Evolutionary conservation across 768 basidiomycete genomes (phyloP), one percentile per base, ranked within the genome.

Genomic region (Rhizopogon vinicolor): DNA sequence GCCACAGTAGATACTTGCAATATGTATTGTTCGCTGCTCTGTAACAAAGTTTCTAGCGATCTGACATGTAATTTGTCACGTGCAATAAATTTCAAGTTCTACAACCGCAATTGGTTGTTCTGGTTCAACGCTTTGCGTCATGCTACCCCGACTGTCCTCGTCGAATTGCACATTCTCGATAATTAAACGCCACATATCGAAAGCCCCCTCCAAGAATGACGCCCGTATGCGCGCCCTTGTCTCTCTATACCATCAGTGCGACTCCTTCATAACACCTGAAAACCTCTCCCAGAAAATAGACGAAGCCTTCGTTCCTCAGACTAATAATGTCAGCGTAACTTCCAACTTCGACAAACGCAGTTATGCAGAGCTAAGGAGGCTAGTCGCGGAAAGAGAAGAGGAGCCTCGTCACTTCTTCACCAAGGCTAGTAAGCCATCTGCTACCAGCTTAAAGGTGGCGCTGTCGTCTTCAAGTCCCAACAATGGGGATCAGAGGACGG

Each of bases 241-340:
- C 58, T 78, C 83, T 9, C 79, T 92, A 52, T 92, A 91, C 74
- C 89, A 93, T 74, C 82, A 89, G 72, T 72, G 85, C 48, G 82
- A 82, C 54, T 72, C 75, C 2, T 90, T 88, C 73, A 79, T 93
- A 59, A 89, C 89, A 10, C 74, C 74, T 19, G 85, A 88, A 59
- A 91, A 81, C 63, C 80, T 93, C 31, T 76, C 80, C 18, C 63
- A 76, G 19, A 74, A 72, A 54, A 91, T 91, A 53, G 86, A 90
- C 70, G 68, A 78, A 14, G 84, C 83, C 1, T 91, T 92, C 61
- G 48, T 49, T 49, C 14, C 33, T 22, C 48, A 22, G 25, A 18
- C 6, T 9, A 33, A 29, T 16, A 12, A 1, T 3, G 3, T 49
- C 19, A 8, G 14, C 31, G 13, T 9, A n/a, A 12, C 2, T 10